These are phyloP conservation scores for Colletotrichum brevisporum DNA, from an alignment of 2,329 filamentous ascomycete species.

Conservation along the genomic window DNA sequence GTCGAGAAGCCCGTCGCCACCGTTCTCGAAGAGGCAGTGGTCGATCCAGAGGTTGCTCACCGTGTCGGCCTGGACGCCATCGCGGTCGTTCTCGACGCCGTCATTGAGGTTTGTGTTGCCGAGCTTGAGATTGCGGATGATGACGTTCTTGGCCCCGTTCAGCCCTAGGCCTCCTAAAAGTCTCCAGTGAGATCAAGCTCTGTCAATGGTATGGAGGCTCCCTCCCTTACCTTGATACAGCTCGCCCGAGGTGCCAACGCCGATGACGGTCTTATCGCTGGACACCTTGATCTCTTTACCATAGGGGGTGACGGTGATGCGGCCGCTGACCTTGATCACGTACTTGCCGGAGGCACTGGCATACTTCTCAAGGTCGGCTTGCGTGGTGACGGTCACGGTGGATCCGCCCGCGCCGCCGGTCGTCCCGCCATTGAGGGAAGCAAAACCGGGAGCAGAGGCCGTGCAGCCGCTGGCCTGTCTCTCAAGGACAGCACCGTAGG, in stretches of 20 bases:
- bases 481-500: not conserved
- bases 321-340: constrained; percentile 45
- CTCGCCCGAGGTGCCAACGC: constrained; percentile 38
- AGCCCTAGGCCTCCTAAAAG: constrained; percentile 38
- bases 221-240: constrained; percentile 19
- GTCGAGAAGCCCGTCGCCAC: constrained; percentile 40
- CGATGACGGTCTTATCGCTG: constrained; percentile 44
- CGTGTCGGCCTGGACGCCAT: constrained; percentile 38
- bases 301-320: constrained; percentile 43
- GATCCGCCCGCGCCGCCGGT: constrained; percentile 44
- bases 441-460: constrained; percentile 44
- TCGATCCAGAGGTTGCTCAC: constrained; percentile 43
- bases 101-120: constrained; percentile 24
- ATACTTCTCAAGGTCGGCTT: constrained; percentile 45
- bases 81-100: constrained; percentile 35
- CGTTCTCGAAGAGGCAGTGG: constrained; percentile 39
- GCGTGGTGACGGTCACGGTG: constrained; percentile 42
- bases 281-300: constrained; percentile 43
- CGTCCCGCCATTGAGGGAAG: constrained; percentile 45
- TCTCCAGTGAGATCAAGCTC: not conserved
- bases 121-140: constrained; percentile 43
- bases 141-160: constrained; percentile 39
- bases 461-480: constrained; percentile 12
- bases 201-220: not conserved
- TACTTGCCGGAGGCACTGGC: constrained; percentile 42